Conservation (phyloP, 306 rosid genomes). For the Hippophae rhamnoides region DNA sequence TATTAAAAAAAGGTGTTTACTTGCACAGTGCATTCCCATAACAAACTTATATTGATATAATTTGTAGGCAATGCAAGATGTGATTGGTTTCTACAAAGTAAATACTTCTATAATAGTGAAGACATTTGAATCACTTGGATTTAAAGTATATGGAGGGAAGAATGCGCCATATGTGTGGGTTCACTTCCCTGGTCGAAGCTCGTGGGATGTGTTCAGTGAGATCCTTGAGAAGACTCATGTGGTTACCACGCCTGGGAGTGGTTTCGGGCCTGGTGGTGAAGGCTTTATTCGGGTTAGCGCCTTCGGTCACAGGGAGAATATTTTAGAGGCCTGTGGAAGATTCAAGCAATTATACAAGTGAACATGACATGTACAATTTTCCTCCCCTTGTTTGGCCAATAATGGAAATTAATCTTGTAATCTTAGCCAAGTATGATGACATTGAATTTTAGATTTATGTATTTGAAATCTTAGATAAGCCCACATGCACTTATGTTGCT, state of each 20-base stretch:
- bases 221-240: constrained; percentile 45
- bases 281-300: constrained; percentile 47
- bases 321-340: constrained; percentile 51
- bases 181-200: constrained; percentile 46
- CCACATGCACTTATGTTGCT: too few species aligned
- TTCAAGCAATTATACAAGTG: constrained; percentile 44
- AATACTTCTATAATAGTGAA: constrained; percentile 41
- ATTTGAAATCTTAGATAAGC: too few species aligned
- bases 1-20: not conserved
- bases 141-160: constrained; percentile 48
- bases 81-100: constrained; percentile 37
- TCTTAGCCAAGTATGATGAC: too few species aligned
- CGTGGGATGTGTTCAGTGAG: constrained; percentile 52
- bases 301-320: constrained; percentile 36
- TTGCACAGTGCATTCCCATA: too few species aligned
- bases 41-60: constrained; percentile 1
- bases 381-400: too few species aligned
- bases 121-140: constrained; percentile 41
- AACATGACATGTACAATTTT: not conserved
- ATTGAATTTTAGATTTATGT: too few species aligned
- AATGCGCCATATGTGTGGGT: constrained; percentile 68
- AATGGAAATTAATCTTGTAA: too few species aligned
- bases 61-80: constrained; percentile 38
- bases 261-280: constrained; percentile 73
- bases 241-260: constrained; percentile 58